Evolutionary conservation across 2,329 filamentous ascomycete species (phyloP), one percentile per base, ranked within the genome.

Genomic region (Fusarium multiceps): DNA sequence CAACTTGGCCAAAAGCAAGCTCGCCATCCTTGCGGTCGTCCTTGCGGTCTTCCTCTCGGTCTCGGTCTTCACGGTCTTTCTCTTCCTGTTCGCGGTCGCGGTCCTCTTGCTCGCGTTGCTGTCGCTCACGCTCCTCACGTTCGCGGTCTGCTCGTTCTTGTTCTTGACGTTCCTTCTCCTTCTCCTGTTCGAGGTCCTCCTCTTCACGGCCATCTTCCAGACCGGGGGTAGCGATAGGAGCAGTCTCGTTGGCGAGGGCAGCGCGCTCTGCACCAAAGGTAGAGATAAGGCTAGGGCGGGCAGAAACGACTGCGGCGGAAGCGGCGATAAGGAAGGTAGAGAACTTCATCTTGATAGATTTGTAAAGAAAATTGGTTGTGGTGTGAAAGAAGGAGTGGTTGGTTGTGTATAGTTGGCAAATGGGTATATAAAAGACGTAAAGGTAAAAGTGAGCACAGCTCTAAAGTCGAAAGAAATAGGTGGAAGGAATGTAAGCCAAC

Each of bases 301-400:
- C 84, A 55, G 75, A 70, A 66, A 78, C 82, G 66, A 85, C 73
- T 66, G 83, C 81, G 69, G 83, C 83, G 57, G 85, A 78, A 61
- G 79, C 78, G 75, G 81, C 78, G 74, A 80, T 74, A 77, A 87
- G 63, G 77, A 86, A 73, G 68, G 79, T 80, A 54, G 81, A 76
- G 78, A 80, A 77, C 82, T 86, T 84, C 85, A 87, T 87, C 71
- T 81, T 85, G 82, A 77, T 59, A 69, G 14, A 65, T 20, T 53
- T 28, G n/a, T 11, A 21, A 25, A 42, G n/a, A 20, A 42, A 37
- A n/a, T 25, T 34, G 16, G 6, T 45, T 23, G 27, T 40, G 28
- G 8, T 53, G 42, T 69, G 64, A 60, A 30, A 25, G 34, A 55
- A 28, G 23, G 42, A 50, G 43, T 40, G 43, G 23, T 34, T 25